Evolutionary conservation across 805 yeast species (phyloP).

Genomic region (Crinitomyces ghanaensis): DNA sequence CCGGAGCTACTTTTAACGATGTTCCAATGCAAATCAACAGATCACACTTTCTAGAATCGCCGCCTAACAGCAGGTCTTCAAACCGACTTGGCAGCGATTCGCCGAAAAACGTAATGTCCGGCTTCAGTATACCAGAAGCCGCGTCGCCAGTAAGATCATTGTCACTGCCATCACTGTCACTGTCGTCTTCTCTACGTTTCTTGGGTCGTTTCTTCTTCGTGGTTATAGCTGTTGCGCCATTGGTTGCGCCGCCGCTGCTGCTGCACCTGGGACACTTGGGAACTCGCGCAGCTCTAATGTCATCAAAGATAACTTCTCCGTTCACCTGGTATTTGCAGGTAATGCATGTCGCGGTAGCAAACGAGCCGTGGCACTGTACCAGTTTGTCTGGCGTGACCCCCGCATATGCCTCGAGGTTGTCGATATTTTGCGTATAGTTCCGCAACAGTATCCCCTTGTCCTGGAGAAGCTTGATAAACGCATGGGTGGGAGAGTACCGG

Average conservation of each 20-base stretch:
- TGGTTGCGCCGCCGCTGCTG: no score
- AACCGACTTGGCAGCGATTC: conserved; percentile 66
- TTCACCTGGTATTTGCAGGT: conserved; percentile 58
- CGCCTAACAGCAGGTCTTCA: conserved; percentile 37
- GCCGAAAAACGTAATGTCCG: conserved; percentile 87
- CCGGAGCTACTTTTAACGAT: conserved; percentile 86
- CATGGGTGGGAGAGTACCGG: conserved; percentile 62
- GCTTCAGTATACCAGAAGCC: conserved; percentile 69
- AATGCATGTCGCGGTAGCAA: conserved; percentile 76
- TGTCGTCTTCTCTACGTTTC: conserved; percentile 6
- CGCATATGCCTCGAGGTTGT: conserved; percentile 71
- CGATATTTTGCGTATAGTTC: conserved; percentile 87
- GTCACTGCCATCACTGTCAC: conserved; percentile 23
- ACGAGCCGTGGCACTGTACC: conserved; percentile 89
- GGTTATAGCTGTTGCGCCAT: no score
- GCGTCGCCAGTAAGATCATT: conserved; percentile 22
- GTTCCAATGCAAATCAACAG: conserved; percentile 79
- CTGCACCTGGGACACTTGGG: conserved; percentile 66
- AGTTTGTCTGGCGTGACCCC: conserved; percentile 56
- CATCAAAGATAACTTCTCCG: conserved; percentile 53
- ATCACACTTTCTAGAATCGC: conserved; percentile 62
- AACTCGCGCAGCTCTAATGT: conserved; percentile 45
- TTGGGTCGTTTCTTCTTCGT: conserved; percentile 27
- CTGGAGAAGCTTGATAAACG: conserved; percentile 60
- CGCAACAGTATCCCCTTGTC: conserved; percentile 68